Base-by-base conservation (phyloP, 768 basidiomycete species). In the Rhizopogon salebrosus region DNA sequence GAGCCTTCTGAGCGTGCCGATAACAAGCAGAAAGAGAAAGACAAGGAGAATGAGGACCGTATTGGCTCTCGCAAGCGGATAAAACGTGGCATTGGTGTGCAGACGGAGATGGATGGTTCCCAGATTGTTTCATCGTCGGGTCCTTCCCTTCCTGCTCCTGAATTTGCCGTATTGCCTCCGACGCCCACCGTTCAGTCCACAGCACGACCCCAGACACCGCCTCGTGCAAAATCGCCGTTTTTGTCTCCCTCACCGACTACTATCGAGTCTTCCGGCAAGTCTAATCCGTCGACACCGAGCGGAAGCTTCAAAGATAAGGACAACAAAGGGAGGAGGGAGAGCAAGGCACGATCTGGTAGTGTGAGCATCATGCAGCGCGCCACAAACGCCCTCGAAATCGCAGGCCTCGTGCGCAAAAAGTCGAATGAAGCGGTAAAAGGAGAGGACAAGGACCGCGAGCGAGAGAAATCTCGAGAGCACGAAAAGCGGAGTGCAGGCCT, bases 321-420 rank as follows among this genome's bases (percentile, higher is more conserved):
- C 29, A 66, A 71, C 7, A 85, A 81, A 56, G 75, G 76, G 18
- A 76, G 84, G 43, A 71, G 75, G 49, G 72, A 72, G 2, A 70
- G 69, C 26, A 94, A 95, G 65, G 73, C 70, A 23, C 78, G 95
- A 14, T 84, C 92, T 2, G 89, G 92, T 6, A 95, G 94, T 53
- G 90, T 98, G 48, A 94, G 87, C 62, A 97, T 98, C 67, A 90
- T 98, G 80, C 95, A 98, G 61, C 83, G 94, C 23, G 94, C 92
- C 0, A 95, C 93, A 2, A 95, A 92, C 1, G 92, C 89, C 1
- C 76, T 93, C 23, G 90, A 92, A 65, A 92, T 89, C 9, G 88
- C 87, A 11, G 88, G 91, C 2, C 69, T 95, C 9, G 88, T 92
- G 42, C 73, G 86, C 54, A 92, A 93, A 71, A 92, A 89, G 69